Percentiles rank a stretch among this genome's conserved stretches.
Conservation (phyloP, 2,329 filamentous ascomycete species). For the Tolypocladium pustulatum region DNA sequence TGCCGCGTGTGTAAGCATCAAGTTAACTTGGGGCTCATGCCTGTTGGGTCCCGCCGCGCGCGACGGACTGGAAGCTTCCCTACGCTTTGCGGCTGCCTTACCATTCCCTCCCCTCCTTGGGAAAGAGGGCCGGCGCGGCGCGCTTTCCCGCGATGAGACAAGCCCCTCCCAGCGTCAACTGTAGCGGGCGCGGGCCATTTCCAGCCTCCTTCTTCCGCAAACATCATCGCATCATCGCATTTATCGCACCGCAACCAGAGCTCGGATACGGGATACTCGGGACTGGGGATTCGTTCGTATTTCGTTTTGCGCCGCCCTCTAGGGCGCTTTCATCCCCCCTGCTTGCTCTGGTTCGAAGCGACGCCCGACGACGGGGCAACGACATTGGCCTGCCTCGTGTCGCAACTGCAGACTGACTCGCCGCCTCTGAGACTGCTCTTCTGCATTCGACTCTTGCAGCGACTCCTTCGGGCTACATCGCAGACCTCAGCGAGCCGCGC, state of each 20-base stretch:
- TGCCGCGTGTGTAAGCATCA: no score
- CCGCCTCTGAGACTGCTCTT: background rate
- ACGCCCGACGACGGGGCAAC: background rate
- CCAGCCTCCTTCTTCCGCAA: background rate
- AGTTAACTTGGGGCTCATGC: no score
- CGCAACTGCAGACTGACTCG: background rate
- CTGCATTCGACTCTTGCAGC: background rate
- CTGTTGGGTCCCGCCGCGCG: background rate
- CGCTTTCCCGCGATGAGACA: background rate
- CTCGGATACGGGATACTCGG: background rate
- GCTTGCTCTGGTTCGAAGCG: background rate
- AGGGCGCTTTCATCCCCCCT: background rate
- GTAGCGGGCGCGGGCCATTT: background rate
- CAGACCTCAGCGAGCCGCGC: background rate
- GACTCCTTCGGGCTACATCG: background rate
- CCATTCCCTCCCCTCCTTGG: no score
- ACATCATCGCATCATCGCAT: background rate
- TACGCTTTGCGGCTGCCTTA: no score
- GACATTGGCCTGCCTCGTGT: background rate
- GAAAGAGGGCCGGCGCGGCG: background rate
- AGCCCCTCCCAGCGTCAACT: background rate
- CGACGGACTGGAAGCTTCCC: background rate
- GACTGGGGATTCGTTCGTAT: background rate
- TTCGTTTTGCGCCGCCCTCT: background rate
- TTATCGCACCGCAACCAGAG: background rate